Conservation (phyloP, 805 yeast species). For the Phaffomyces antillensis region DNA sequence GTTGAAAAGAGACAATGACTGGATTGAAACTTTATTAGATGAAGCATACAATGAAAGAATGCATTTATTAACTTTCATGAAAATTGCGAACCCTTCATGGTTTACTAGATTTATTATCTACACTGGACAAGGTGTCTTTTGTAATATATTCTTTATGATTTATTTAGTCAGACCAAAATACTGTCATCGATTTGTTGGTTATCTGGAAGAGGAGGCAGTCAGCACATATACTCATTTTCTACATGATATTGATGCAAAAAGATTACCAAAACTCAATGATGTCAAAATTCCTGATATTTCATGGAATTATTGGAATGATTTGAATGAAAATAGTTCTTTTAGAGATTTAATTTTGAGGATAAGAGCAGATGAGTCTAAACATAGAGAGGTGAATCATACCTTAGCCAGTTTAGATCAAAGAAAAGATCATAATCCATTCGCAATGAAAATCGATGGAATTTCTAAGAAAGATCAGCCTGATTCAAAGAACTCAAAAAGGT, state of each 20-base stretch:
- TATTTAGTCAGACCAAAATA: constrained; percentile 54
- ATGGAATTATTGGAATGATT: constrained; percentile 49
- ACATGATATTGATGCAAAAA: constrained; percentile 43
- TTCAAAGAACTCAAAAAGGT: constrained; percentile 9
- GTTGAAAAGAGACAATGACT: constrained; percentile 60
- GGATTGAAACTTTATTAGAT: constrained; percentile 66
- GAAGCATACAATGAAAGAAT: constrained; percentile 76
- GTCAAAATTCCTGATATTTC: constrained; percentile 52
- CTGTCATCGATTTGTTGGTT: constrained; percentile 73
- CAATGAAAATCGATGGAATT: constrained; percentile 29
- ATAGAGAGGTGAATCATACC: constrained; percentile 74
- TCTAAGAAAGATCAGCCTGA: constrained; percentile 10
- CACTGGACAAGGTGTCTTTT: constrained; percentile 65
- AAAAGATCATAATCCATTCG: constrained; percentile 64
- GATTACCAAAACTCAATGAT: constrained; percentile 40
- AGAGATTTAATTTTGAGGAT: constrained; percentile 52
- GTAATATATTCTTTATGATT: constrained; percentile 53
- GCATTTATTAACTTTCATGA: constrained; percentile 65
- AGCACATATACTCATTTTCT: constrained; percentile 57
- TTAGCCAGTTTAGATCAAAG: constrained; percentile 53
- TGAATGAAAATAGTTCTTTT: constrained; percentile 44
- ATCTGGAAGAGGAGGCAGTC: constrained; percentile 72
- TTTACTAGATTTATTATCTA: constrained; percentile 48
- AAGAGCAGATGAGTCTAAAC: constrained; percentile 75
- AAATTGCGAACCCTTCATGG: constrained; percentile 54